Percentiles rank a stretch among this genome's conserved stretches.
Conservation (phyloP, 345 rosid species). For the Dipteronia sinensis region DNA sequence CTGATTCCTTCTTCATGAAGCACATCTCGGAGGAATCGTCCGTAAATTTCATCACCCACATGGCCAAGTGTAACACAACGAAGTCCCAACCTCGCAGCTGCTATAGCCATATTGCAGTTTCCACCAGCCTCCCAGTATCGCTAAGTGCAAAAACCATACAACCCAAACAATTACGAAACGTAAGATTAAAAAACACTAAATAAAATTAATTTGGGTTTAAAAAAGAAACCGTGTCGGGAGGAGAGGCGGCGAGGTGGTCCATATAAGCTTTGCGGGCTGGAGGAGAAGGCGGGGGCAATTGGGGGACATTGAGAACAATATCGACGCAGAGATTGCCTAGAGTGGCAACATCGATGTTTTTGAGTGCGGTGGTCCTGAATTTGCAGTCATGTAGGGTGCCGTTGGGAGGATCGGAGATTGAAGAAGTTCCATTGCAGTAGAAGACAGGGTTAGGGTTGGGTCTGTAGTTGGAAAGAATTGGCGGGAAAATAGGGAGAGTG, state of each 20-base stretch:
- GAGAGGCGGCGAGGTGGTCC: constrained; percentile 70
- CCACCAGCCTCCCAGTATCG: constrained; percentile 97
- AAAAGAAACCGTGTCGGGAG: constrained; percentile 76
- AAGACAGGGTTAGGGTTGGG: constrained; percentile 17
- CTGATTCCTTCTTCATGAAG: constrained; percentile 73
- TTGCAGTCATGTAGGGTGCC: constrained; percentile 14
- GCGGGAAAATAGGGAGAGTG: constrained; percentile 27
- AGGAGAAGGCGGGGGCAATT: constrained; percentile 68
- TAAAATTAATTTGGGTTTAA: neutral
- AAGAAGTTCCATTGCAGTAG: constrained; percentile 35
- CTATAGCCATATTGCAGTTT: constrained; percentile 96
- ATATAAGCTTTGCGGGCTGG: constrained; percentile 63
- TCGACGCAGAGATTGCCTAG: constrained; percentile 96
- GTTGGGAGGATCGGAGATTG: constrained; percentile 35
- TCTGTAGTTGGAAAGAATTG: neutral
- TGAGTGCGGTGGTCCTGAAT: constrained; percentile 30
- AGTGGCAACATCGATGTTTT: constrained; percentile 74
- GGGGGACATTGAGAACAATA: constrained; percentile 78
- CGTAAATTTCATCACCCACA: constrained; percentile 81
- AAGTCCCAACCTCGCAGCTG: constrained; percentile 94
- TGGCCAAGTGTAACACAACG: constrained; percentile 78
- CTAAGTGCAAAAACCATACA: constrained; percentile 36
- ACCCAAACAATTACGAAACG: neutral
- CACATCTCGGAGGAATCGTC: constrained; percentile 80
- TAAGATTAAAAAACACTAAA: neutral